Evolutionary conservation across 2,329 filamentous ascomycete genomes (phyloP).

Genomic region (Calcarisporium arbuscula): DNA sequence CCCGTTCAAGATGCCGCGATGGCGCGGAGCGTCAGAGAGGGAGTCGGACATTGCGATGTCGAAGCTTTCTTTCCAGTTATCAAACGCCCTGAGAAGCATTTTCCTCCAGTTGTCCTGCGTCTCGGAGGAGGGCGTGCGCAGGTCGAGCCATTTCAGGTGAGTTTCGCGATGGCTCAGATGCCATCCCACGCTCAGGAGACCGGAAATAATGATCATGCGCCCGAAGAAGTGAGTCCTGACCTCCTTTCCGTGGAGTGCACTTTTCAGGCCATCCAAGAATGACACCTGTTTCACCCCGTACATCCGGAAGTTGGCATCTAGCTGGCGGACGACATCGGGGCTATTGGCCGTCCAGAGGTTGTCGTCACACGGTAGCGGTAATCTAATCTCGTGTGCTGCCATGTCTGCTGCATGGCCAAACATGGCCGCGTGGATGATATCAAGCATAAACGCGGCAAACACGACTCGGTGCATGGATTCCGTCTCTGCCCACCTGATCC

Average conservation of each 20-base stretch:
- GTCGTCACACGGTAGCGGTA: slow-evolving; percentile 83
- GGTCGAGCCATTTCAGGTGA: slow-evolving; percentile 72
- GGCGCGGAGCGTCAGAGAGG: slow-evolving; percentile 26
- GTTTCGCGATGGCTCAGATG: slow-evolving; percentile 83
- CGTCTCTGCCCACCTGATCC: slow-evolving; percentile 82
- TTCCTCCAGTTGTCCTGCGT: slow-evolving; percentile 71
- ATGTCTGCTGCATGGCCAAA: slow-evolving; percentile 88
- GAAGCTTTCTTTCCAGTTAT: slow-evolving; percentile 81
- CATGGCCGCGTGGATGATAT: slow-evolving; percentile 85
- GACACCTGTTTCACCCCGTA: slow-evolving; percentile 74
- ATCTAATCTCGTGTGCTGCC: slow-evolving; percentile 82
- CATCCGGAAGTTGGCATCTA: slow-evolving; percentile 69
- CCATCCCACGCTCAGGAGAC: slow-evolving; percentile 85
- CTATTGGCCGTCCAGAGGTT: slow-evolving; percentile 77
- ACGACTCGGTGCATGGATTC: slow-evolving; percentile 83
- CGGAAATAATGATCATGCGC: slow-evolving; percentile 84
- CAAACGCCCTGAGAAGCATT: slow-evolving; percentile 71
- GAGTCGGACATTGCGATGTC: slow-evolving; percentile 55
- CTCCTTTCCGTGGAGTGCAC: slow-evolving; percentile 71
- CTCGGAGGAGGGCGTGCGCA: slow-evolving; percentile 54
- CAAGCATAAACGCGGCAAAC: slow-evolving; percentile 84
- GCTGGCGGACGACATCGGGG: slow-evolving; percentile 67
- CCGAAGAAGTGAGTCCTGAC: slow-evolving; percentile 85
- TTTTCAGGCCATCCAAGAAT: slow-evolving; percentile 80
- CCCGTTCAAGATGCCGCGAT: slow-evolving; percentile 43